Evolutionary conservation across 805 yeast genomes (phyloP).

Genomic region (Suhomyces canberraensis): DNA sequence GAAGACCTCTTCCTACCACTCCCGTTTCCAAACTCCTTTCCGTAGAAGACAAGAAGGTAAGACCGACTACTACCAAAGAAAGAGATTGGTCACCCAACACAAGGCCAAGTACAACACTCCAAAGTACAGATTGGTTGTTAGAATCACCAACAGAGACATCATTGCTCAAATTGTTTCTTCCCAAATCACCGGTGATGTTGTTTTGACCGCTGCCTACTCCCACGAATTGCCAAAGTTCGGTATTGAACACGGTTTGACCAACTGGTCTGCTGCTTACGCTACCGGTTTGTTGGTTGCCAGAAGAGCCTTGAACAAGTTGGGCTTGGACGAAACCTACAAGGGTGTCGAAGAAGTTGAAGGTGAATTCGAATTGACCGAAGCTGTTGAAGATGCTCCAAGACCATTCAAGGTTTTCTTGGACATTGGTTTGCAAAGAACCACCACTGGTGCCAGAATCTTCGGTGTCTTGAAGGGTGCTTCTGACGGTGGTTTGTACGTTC

Average conservation of each 20-base stretch:
- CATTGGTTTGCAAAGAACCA: slow-evolving; percentile 99
- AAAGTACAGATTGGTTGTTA: slow-evolving; percentile 98
- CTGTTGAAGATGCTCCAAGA: slow-evolving; percentile 98
- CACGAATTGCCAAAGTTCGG: slow-evolving; percentile 99
- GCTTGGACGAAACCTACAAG: slow-evolving; percentile 94
- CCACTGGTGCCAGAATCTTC: slow-evolving; percentile 99
- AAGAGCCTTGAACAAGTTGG: slow-evolving; percentile 96
- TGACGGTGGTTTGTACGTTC: slow-evolving; percentile 98
- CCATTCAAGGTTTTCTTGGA: slow-evolving; percentile 99
- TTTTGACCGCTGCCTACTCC: slow-evolving; percentile 95
- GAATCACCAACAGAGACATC: slow-evolving; percentile 99
- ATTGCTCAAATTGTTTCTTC: slow-evolving; percentile 97
- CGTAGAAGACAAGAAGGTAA: slow-evolving; percentile 99
- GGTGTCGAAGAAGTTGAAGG: slow-evolving; percentile 99
- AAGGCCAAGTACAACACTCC: slow-evolving; percentile 99
- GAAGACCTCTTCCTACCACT: slow-evolving; percentile 92
- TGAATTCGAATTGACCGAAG: slow-evolving; percentile 97
- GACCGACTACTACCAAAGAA: slow-evolving; percentile 99
- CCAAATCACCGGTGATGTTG: slow-evolving; percentile 94
- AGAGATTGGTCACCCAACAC: slow-evolving; percentile 99
- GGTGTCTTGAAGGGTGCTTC: slow-evolving; percentile 99
- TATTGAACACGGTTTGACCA: slow-evolving; percentile 96
- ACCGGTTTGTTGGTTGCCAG: slow-evolving; percentile 98
- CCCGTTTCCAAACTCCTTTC: slow-evolving; percentile 99
- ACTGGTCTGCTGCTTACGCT: slow-evolving; percentile 99